Evolutionary conservation across 108 stramenopile genomes (phyloP).

Genomic region (Skeletonema potamos): DNA sequence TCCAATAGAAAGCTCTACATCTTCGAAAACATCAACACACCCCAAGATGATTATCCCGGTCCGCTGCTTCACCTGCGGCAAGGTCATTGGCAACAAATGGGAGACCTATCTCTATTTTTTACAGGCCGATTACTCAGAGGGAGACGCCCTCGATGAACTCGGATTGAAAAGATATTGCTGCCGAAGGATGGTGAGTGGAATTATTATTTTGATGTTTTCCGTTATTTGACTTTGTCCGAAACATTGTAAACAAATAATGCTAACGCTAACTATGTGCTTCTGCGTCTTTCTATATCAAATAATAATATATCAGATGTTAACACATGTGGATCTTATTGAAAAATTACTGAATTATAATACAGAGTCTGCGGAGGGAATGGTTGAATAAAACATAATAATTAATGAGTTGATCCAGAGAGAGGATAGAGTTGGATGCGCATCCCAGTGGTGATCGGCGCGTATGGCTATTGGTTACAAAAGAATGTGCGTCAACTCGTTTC

Average conservation of each 20-base stretch:
- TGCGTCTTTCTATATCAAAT: not conserved
- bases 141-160: conserved; percentile 96
- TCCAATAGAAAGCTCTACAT: too few relatives aligned
- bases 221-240: not conserved
- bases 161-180: conserved; percentile 99
- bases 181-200: conserved; percentile 91
- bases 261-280: not conserved
- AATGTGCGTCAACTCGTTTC: not conserved
- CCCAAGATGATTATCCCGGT: conserved; percentile 98
- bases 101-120: conserved; percentile 96
- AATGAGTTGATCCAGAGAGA: not conserved
- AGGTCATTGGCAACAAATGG: conserved; percentile 99
- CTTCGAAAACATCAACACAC: not conserved
- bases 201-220: not conserved
- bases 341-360: conserved; percentile 99
- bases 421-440: not conserved
- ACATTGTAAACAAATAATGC: not conserved
- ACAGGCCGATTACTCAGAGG: conserved; percentile 93
- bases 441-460: not conserved
- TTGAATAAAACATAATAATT: conserved; percentile 2
- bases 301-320: conserved; percentile 58
- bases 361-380: conserved; percentile 70
- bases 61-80: conserved; percentile 99
- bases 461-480: not conserved
- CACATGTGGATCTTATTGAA: conserved; percentile 99